Evolutionary conservation across 306 rosid genomes (phyloP).

Genomic region (Sicyos edulis): DNA sequence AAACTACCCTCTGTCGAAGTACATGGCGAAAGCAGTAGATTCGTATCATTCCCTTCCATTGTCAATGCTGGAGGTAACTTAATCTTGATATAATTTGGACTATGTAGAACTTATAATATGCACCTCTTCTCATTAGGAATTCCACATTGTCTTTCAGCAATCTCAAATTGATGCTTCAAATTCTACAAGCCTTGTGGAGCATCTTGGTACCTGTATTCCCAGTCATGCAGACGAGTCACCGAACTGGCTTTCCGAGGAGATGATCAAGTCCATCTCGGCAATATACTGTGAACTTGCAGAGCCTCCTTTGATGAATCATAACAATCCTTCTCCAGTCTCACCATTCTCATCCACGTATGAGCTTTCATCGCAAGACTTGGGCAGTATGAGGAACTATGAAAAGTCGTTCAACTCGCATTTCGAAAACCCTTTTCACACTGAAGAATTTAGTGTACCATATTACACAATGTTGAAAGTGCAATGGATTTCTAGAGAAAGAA

Average conservation of each 20-base stretch:
- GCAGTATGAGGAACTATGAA: constrained; percentile 45
- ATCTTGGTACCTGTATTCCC: constrained; percentile 37
- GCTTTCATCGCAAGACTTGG: constrained; percentile 42
- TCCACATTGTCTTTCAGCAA: constrained; percentile 44
- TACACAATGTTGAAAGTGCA: constrained; percentile 65
- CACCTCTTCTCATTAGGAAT: constrained; percentile 12
- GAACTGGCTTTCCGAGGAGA: constrained; percentile 81
- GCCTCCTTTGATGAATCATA: constrained; percentile 43
- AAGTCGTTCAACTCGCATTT: constrained; percentile 51
- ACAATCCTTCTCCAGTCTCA: constrained; percentile 43
- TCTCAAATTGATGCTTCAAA: constrained; percentile 41
- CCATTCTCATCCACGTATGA: constrained; percentile 47
- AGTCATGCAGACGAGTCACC: constrained; percentile 54
- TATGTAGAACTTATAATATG: not conserved
- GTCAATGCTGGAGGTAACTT: constrained; percentile 75
- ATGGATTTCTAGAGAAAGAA: constrained; percentile 47
- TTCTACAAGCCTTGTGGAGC: constrained; percentile 51
- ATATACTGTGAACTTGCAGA: constrained; percentile 77
- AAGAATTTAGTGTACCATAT: constrained; percentile 58
- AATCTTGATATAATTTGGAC: not conserved
- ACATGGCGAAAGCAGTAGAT: constrained; percentile 48
- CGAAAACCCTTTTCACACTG: constrained; percentile 48
- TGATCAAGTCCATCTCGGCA: constrained; percentile 70
- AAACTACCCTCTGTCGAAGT: constrained; percentile 39
- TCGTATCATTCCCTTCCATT: constrained; percentile 82